Evolutionary conservation across 768 basidiomycete species (phyloP), one percentile per base, ranked within the genome.

Genomic region (Lactarius quietus): DNA sequence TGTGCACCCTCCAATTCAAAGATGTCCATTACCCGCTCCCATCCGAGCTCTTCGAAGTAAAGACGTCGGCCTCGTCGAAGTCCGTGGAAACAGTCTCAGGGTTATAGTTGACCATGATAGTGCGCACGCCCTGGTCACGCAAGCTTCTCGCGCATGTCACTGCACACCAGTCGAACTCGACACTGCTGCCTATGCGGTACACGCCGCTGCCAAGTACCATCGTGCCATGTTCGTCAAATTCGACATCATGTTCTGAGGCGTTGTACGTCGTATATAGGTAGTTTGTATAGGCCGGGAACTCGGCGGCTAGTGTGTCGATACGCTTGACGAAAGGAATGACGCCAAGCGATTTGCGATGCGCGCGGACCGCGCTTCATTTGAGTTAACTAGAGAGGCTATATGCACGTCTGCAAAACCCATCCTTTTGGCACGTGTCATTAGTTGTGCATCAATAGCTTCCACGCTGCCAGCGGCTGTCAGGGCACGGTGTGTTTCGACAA

Each of bases 81-180:
- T 98, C 97, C 63, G 97, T 99, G 8, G 95, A 98, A 48, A 98
- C 97, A 4, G 97, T 99, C 78, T 99, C 97, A 10, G 96, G 96
- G 78, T 98, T 99, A 78, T 99, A 99, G 82, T 99, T 99, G 83
- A 99, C 84, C 96, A 98, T 98, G 79, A 99, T 88, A 52, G 97
- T 98, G 78, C 87, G 87, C 74, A 91, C 89, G 75, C 95, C 95
- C 85, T 94, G 92, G 69, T 90, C 86, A 72, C 95, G 84, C 61
- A 99, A 85, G 74, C 90, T 90, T 66, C 97, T 83, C 17, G 95
- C 94, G 75, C 95, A 98, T 1, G 96, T 98, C 45, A 99, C 97
- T n/a, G 97, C 96, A 75, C 97, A 99, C 97, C 97, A 99, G 76
- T 99, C 97, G 75, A 99, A 99, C 81, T 99, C 97, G 73, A 99